These are phyloP conservation scores for Penicillium capsulatum DNA, from an alignment of 2,329 filamentous ascomycete genomes.

Conservation along the genomic window DNA sequence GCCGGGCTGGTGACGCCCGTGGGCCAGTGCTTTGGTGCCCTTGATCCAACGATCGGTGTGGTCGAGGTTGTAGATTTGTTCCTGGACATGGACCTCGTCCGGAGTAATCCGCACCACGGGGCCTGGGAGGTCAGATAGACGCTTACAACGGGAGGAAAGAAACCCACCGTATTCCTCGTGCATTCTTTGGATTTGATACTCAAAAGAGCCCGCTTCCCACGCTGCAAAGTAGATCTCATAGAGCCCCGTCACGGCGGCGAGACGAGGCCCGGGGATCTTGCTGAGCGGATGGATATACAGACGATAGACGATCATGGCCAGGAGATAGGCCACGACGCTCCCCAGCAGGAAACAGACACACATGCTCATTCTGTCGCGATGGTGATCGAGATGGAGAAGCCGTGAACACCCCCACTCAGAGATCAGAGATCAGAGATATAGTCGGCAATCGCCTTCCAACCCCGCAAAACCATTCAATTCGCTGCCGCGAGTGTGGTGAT, in stretches of 20 bases:
- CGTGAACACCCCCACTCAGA: not conserved
- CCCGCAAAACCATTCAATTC: too few species aligned
- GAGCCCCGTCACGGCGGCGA: conserved; percentile 20
- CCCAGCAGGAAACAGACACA: conserved; percentile 19
- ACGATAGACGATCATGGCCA: conserved; percentile 20
- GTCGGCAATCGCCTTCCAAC: not conserved
- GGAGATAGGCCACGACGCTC: conserved; percentile 18
- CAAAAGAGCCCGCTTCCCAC: conserved; percentile 14
- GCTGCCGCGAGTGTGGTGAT: conserved; percentile 5
- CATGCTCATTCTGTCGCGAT: conserved; percentile 8
- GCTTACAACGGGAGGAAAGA: not conserved
- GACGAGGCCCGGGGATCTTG: conserved; percentile 18
- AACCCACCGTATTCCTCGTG: conserved; percentile 18
- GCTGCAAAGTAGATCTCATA: conserved; percentile 21
- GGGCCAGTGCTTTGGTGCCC: conserved; percentile 7
- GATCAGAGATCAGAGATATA: not conserved
- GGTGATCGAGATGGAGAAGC: not conserved
- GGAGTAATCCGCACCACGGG: conserved; percentile 23
- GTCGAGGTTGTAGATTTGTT: conserved; percentile 8
- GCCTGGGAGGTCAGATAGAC: conserved; percentile 5
- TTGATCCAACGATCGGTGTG: conserved; percentile 18
- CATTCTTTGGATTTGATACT: conserved; percentile 19
- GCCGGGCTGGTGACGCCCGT: conserved; percentile 5
- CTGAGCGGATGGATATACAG: conserved; percentile 21
- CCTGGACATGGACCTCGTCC: conserved; percentile 21